These are phyloP conservation scores for Xylaria sp. DNA, from an alignment of 2,329 filamentous ascomycete species.

Conservation along the genomic window DNA sequence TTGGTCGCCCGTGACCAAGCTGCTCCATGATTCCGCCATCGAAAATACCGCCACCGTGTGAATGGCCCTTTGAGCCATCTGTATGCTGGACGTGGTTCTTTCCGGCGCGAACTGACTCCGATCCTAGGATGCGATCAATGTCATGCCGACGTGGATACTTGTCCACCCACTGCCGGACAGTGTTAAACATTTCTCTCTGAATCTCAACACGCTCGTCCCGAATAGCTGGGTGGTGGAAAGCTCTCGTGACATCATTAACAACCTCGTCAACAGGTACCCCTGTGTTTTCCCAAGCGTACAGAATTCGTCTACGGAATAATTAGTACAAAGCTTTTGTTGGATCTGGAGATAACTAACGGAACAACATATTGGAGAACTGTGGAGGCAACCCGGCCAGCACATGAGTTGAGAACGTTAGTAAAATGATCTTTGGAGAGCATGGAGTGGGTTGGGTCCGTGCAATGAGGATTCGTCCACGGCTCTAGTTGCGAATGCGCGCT, in stretches of 20 bases:
- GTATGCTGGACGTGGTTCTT: slow-evolving; percentile 75
- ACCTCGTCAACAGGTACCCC: slow-evolving; percentile 85
- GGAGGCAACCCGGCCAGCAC: slow-evolving; percentile 77
- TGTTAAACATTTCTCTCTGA: slow-evolving; percentile 88
- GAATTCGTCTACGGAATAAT: slow-evolving; percentile 66
- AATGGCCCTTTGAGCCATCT: slow-evolving; percentile 51
- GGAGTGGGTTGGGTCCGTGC: slow-evolving; percentile 82
- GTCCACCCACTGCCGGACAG: slow-evolving; percentile 83
- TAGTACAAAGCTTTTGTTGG: slow-evolving; percentile 31
- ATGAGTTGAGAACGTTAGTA: slow-evolving; percentile 80
- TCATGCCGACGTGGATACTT: slow-evolving; percentile 72
- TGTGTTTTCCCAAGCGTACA: slow-evolving; percentile 94
- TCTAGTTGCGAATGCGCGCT: slow-evolving; percentile 80
- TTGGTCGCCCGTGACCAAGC: slow-evolving; percentile 66
- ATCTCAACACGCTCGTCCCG: slow-evolving; percentile 80
- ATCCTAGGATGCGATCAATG: slow-evolving; percentile 80
- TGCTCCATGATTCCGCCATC: slow-evolving; percentile 53
- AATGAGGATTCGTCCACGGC: slow-evolving; percentile 79
- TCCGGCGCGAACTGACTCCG: slow-evolving; percentile 83
- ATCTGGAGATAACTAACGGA: slow-evolving; percentile 64
- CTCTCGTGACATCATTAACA: slow-evolving; percentile 78
- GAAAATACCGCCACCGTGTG: slow-evolving; percentile 54
- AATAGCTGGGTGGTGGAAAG: slow-evolving; percentile 91
- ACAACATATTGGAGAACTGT: slow-evolving; percentile 87
- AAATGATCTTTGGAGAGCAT: slow-evolving; percentile 89